Evolutionary conservation across 2,329 filamentous ascomycete genomes (phyloP), one percentile per base, ranked within the genome.

Genomic region (Paracorniculantispora psalliotae): DNA sequence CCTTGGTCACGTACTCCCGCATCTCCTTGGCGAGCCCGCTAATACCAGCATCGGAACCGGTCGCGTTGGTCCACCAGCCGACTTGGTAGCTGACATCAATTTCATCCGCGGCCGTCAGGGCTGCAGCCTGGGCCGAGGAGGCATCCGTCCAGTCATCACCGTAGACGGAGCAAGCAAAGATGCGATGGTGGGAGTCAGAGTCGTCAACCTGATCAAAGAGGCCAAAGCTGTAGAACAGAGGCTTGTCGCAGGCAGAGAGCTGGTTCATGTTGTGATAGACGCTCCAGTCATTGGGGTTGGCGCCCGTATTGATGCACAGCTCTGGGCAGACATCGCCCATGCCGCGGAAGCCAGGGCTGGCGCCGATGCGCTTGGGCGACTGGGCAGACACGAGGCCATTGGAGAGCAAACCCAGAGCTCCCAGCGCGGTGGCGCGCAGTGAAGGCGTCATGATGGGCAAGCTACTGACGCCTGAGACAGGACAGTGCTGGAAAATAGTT

Each of bases 1-100:
- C 48, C 48, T 51, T 51, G 19, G 33, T 21, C n/a, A 51, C 48
- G 21, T 51, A 51, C n/a, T 51, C 48, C 30, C 48, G 48, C 48
- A 51, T 51, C 48, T 51, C 48, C n/a, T 51, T 51, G 30, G 48
- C 48, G 6, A 51, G 48, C 2, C 48, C 48, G 15, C 48, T 51
- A 21, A 51, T 26, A 6, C 48, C 48, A n/a, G 48, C 30, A 19
- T 51, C 48, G 6, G 48, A 51, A 19, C 30, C 48, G 19, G 48
- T 51, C 15, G 48, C 37, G 33, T 51, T 51, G 30, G 30, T 17
- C 48, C 48, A 51, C 48, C 48, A 51, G 48, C 48, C 48, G 21
- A 51, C 48, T n/a, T 51, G n/a, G 30, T 51, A 51, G 19, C n/a
- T 15, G 30, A 51, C 48, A 26, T 51, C 30, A 17, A 25, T 13